Evolutionary conservation across 139 green algal genomes (phyloP), one percentile per base, ranked within the genome.

Genomic region (Trebouxia sp.): DNA sequence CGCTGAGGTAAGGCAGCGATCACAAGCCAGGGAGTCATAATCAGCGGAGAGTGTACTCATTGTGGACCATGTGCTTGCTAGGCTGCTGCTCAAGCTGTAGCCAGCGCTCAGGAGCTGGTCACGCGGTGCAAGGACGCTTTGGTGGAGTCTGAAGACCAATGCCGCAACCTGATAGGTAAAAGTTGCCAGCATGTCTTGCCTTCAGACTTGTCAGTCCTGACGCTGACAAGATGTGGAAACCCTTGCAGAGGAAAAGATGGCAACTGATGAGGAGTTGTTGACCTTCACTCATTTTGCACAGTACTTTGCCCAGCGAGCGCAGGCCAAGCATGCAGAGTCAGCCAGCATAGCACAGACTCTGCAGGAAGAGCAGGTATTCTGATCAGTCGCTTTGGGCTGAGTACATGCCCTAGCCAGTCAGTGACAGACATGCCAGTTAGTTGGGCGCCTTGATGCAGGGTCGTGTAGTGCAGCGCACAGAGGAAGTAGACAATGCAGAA

Each of bases 401-500:
- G 50, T 17, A 17, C 50, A 58, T n/a, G 50, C 3, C 22, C 26
- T 17, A 28, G 50, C 50, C 22, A 58, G 50, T 17, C 4, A 17
- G 2, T 5, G 2, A 28, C 50, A 58, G 4, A 17, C 26, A 5
- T 22, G 20, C 4, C 22, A 58, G 50, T 28, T 17, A 22, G 50
- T 28, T 22, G 50, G 50, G 20, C 50, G 22, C 4, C 50, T 58
- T 51, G 41, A 20, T n/a, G 55, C 69, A 77, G 69, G 69, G 69
- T 5, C 41, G 37, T 53, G 43, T 77, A 17, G 14, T 35, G 26
- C 43, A 77, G 26, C 69, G 55, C 7, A 51, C n/a, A 15, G 14
- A 48, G 42, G 69, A 77, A 39, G 43, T 77, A 10, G 69, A 77
- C 43, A 53, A 77, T 37, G 69, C 69, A 22, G 69, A 77, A 35